Evolutionary conservation across 2,329 filamentous ascomycete genomes (phyloP), one percentile per base, ranked within the genome.

Genomic region (Aureobasidium uvarum): DNA sequence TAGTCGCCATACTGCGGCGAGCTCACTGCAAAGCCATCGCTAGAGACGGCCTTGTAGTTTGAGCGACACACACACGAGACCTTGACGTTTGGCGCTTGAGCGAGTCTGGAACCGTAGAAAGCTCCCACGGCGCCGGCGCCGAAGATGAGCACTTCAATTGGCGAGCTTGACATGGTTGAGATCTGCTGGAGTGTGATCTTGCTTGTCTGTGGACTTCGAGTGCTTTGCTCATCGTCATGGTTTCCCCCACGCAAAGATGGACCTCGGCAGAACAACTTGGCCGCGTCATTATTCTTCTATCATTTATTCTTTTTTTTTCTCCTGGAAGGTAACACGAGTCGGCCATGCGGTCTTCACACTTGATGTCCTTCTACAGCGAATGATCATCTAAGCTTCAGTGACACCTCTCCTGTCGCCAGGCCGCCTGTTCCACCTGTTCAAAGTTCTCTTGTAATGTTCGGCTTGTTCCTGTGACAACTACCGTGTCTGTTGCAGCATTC

Each of bases 11-110:
- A 91, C 60, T 84, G 82, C 58, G 83, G 85, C 5, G 88, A 91
- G 59, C 84, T 81, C 41, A 92, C 77, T 36, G 79, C 77, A 72
- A 92, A 88, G 54, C 89, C 89, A 28, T 81, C 77, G 11, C 78
- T 75, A 62, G 82, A 81, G 52, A 92, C 86, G 39, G 83, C 84
- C 28, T 80, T 76, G 79, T 89, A 91, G 78, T 92, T 92, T 46
- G 89, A 91, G 56, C 89, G 85, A 68, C 89, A 90, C 63, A 90
- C 86, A 51, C 90, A 84, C 5, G 89, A 91, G 58, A 89, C 85
- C 66, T 83, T 79, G 46, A 87, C 78, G 64, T 84, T 81, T 1
- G 72, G 69, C 11, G 69, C 70, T 43, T 56, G 62, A 70, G 89
- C 86, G 18, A 90, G 81, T 25, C 88, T 81, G 7, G 87, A 89